Percentiles rank a stretch among this genome's conserved stretches.
Evolutionary conservation across 2,329 filamentous ascomycete genomes (phyloP).

Genomic region (Pseudogymnoascus sp.): DNA sequence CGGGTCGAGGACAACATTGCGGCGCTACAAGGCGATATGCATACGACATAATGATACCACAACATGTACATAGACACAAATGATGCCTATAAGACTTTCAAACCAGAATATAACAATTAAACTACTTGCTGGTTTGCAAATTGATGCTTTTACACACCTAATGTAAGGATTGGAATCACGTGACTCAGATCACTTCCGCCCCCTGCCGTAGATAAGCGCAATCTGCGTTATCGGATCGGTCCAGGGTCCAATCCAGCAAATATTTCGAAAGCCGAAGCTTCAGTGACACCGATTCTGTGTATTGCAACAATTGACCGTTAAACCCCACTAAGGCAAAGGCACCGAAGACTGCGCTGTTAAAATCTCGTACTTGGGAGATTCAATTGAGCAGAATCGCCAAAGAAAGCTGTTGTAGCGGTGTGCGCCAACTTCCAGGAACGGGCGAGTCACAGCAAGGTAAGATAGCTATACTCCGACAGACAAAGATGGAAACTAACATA

Average conservation of each 20-base stretch:
- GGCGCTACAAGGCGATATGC: neutral
- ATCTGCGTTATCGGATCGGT: constrained; percentile 1
- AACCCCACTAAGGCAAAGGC: neutral
- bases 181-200: neutral
- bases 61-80: neutral
- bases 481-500: neutral
- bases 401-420: neutral
- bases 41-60: constrained; percentile 1
- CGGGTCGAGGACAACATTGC: neutral
- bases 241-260: neutral
- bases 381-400: neutral
- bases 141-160: neutral
- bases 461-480: neutral
- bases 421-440: neutral
- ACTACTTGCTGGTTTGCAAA: neutral
- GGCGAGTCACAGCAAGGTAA: neutral
- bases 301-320: neutral
- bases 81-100: neutral
- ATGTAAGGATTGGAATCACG: neutral
- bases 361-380: neutral
- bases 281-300: neutral
- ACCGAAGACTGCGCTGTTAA: neutral
- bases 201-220: constrained; percentile 2
- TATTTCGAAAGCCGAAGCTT: neutral
- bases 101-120: neutral